Evolutionary conservation across 1,284 basidiomycete genomes (phyloP).

Genomic region (Termitomyces sp.): DNA sequence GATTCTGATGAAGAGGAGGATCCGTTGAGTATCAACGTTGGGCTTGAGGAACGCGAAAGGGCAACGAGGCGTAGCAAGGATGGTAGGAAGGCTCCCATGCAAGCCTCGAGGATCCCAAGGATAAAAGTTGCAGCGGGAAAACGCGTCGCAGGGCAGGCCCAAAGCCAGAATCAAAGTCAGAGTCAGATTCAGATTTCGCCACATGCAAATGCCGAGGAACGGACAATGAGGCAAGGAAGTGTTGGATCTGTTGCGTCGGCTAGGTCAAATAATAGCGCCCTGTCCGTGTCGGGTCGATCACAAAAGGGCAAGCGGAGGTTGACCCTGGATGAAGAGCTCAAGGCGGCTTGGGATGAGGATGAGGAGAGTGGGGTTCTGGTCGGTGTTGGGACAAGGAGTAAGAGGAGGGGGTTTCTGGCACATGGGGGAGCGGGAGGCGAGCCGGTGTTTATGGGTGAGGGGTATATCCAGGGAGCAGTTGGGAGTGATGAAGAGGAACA

Average conservation of each 20-base stretch:
- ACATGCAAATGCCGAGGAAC: not conserved
- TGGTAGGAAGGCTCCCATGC: not conserved
- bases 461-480: conserved; percentile 50
- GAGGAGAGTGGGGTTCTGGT: conserved; percentile 43
- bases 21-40: conserved; percentile 13
- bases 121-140: not conserved
- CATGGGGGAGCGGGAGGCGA: conserved; percentile 65
- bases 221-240: not conserved
- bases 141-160: not conserved
- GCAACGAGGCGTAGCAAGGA: not conserved
- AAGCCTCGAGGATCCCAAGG: conserved; percentile 7
- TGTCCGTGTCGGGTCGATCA: not conserved
- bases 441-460: conserved; percentile 64
- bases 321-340: conserved; percentile 65
- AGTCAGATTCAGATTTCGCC: not conserved
- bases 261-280: not conserved
- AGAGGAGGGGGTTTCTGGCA: conserved; percentile 57
- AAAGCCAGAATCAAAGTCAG: not conserved
- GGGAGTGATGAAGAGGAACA: conserved; percentile 21
- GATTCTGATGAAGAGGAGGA: conserved; percentile 29
- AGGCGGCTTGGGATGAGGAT: conserved; percentile 21
- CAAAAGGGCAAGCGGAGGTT: conserved; percentile 28
- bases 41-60: conserved; percentile 6
- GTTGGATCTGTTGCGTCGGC: not conserved
- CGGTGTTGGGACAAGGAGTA: conserved; percentile 51